Evolutionary conservation across 139 green algal species (phyloP), one percentile per base, ranked within the genome.

Genomic region (Chlorella sp.): DNA sequence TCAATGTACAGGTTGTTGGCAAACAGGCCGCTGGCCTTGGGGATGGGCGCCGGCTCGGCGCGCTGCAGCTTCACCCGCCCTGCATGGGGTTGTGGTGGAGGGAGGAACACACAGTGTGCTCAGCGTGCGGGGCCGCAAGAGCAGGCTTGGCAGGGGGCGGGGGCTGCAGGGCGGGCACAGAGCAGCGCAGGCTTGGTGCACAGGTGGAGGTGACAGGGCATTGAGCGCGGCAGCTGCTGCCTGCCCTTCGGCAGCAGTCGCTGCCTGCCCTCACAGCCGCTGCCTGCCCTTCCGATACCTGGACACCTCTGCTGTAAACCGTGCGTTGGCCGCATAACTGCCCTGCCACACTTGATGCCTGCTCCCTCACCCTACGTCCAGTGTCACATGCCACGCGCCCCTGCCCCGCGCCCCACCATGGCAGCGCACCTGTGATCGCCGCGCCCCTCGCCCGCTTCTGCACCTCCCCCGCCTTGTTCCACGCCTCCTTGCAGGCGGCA

Each of bases 1-100:
- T 92, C 88, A 16, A 96, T 83, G 76, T 94, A 96, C 0, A 96
- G 91, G 19, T 89, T 91, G 28, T 89, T 85, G 1, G 86, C 91
- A 88, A 95, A 96, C 28, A 95, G 89, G 66, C 88, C 90, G 37
- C 81, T 85, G 24, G 94, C 92, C 12, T 83, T 93, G 26, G 64
- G 81, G 26, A 91, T 89, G 61, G 85, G 81, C 3, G 91, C 88
- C 42, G 90, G 90, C 86, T 96, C 94, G 3, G 89, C 87, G 40
- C 92, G 91, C 91, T 92, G 76, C 69, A 94, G 64, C 64, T 71
- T 71, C 21, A 71, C 64, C 21, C 64, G 64, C 5, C 22, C 64
- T 57, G 48, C 48, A 57, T 5, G 48, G 48, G 48, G 9, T 57
- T 5, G 48, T 9, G 48, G 48, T 5, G 48, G 48, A 16, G 48